A percentile compares a stretch with the other conserved stretches of the same genome.
Conservation (phyloP, 208 protist genomes). For the Crithidia brevicula region DNA sequence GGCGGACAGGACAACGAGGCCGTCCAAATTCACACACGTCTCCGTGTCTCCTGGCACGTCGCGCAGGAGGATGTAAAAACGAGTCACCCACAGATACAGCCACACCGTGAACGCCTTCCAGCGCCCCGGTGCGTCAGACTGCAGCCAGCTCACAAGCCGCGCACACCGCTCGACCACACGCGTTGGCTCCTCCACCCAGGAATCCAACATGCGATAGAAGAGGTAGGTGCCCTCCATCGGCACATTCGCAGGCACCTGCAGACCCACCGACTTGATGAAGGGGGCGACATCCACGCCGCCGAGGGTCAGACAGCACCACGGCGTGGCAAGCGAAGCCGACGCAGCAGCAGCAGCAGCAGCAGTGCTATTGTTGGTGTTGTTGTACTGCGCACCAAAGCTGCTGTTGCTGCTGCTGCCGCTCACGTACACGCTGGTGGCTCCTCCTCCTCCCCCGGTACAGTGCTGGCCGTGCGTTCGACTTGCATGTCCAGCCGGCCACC, state of each 20-base stretch:
- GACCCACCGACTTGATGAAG: background rate
- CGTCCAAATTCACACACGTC: background rate
- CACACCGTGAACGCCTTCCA: slow-evolving; percentile 28
- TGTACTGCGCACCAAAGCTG: background rate
- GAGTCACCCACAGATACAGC: slow-evolving; percentile 30
- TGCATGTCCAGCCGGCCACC: no score
- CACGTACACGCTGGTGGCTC: background rate
- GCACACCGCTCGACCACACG: slow-evolving; percentile 13
- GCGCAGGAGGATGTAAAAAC: slow-evolving; percentile 19
- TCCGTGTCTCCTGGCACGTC: background rate
- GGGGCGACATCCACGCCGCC: background rate
- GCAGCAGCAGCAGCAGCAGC: no score
- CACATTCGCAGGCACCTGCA: background rate
- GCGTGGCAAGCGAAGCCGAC: background rate
- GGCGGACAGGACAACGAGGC: background rate
- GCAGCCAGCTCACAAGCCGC: slow-evolving; percentile 16
- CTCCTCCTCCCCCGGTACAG: background rate
- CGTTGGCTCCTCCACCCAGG: background rate
- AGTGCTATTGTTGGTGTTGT: no score
- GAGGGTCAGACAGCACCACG: background rate
- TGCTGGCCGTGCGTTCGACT: no score
- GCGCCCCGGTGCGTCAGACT: slow-evolving; percentile 14
- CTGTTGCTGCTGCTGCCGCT: slow-evolving; percentile 1
- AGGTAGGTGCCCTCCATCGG: slow-evolving; percentile 4
- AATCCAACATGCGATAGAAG: background rate